Percentiles rank a stretch among this genome's conserved stretches.
Evolutionary conservation across 257 asterid genomes (phyloP).

Genomic region (Penstemon barbatus): DNA sequence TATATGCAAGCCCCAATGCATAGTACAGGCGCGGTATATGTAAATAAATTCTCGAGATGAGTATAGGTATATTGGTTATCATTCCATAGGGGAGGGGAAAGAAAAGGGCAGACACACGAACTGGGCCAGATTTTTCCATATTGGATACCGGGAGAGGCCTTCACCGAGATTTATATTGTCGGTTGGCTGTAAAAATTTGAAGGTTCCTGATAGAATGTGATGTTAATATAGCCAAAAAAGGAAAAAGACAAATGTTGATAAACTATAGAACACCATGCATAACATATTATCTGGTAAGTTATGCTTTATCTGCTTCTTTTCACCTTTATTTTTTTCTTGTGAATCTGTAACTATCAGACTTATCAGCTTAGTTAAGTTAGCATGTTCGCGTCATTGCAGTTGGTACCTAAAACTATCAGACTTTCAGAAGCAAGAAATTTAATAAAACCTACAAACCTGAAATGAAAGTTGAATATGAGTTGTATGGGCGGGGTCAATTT

Average conservation of each 20-base stretch:
- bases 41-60: background rate
- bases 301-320: no score
- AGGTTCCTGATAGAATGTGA: background rate
- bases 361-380: no score
- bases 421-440: background rate
- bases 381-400: no score
- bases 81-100: background rate
- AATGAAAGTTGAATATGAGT: conserved; percentile 17
- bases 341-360: no score
- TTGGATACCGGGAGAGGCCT: background rate
- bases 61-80: background rate
- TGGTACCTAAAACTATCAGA: no score
- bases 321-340: no score
- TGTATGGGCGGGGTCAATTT: no score
- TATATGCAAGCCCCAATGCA: background rate
- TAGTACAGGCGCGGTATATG: background rate
- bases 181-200: background rate
- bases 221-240: no score
- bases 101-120: background rate
- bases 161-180: no score
- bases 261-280: background rate
- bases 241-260: background rate
- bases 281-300: background rate
- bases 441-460: conserved; percentile 26
- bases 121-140: background rate